phyloP scores from a whole-genome alignment of 495 filamentous ascomycete species.

The Rostrohypoxylon terebratum region DNA sequence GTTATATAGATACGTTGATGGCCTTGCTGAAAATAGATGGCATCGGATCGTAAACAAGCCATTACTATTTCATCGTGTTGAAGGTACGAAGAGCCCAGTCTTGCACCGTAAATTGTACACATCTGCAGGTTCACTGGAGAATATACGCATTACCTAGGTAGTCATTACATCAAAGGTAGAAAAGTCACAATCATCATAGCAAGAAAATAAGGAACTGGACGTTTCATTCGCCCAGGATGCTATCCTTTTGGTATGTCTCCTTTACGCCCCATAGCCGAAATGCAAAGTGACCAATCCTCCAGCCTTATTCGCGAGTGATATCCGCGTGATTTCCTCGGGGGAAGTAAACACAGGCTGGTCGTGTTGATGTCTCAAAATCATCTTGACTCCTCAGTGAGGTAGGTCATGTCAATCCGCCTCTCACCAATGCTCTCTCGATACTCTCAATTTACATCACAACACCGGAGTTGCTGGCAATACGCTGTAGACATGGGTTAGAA shows the following conservation, averaged over 20 bases:
- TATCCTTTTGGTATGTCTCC: conserved; percentile 54
- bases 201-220: conserved; percentile 44
- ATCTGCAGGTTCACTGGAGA: no score
- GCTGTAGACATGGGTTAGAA: conserved; percentile 59
- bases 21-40: neutral
- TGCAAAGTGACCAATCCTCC: conserved; percentile 55
- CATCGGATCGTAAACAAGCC: neutral
- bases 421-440: conserved; percentile 35
- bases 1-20: neutral
- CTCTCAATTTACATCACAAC: conserved; percentile 90
- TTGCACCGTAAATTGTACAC: neutral
- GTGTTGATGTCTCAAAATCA: conserved; percentile 39
- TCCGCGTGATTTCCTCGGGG: conserved; percentile 20
- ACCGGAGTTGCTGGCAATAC: conserved; percentile 99
- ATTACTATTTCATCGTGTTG: neutral
- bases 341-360: conserved; percentile 31
- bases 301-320: conserved; percentile 43
- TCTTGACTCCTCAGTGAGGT: conserved; percentile 48
- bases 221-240: conserved; percentile 51
- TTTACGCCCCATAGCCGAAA: conserved; percentile 55
- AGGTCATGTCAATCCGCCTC: conserved; percentile 44
- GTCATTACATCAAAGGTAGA: neutral
- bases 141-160: neutral
- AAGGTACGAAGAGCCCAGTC: neutral
- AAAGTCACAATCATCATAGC: conserved; percentile 11